These are phyloP conservation scores for Pilobolus umbonatus DNA, from an alignment of 192 early-diverging fungal genomes.

Conservation along the genomic window DNA sequence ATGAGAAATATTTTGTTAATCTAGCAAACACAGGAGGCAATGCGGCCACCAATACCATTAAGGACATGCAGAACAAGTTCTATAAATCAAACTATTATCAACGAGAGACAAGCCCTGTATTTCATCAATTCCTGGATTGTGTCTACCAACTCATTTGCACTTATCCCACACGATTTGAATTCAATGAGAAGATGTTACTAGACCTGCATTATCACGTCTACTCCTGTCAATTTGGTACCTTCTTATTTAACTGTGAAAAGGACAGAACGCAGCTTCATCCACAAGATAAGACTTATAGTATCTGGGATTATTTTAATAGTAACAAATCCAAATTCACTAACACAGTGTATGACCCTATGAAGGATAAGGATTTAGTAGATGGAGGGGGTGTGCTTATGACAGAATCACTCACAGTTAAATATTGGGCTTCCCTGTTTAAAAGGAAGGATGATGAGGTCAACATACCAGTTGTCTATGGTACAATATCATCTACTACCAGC, in stretches of 20 bases:
- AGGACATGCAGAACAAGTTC: constrained; percentile 55
- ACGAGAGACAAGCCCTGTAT: constrained; percentile 88
- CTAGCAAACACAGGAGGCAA: constrained; percentile 40
- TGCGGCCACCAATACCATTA: constrained; percentile 55
- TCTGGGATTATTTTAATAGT: constrained; percentile 80
- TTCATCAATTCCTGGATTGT: constrained; percentile 97
- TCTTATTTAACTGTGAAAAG: constrained; percentile 84
- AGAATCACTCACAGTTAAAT: constrained; percentile 55
- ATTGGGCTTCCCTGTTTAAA: constrained; percentile 70
- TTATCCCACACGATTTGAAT: constrained; percentile 90
- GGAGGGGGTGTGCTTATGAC: constrained; percentile 65
- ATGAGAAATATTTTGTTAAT: constrained; percentile 64
- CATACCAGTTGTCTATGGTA: constrained; percentile 4
- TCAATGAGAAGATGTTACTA: constrained; percentile 76
- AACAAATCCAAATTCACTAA: constrained; percentile 54
- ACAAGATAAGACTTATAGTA: constrained; percentile 36
- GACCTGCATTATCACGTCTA: constrained; percentile 83
- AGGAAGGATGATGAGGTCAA: constrained; percentile 54
- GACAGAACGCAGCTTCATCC: constrained; percentile 58
- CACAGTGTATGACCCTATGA: constrained; percentile 51
- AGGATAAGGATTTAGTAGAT: constrained; percentile 39
- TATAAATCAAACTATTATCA: constrained; percentile 55
- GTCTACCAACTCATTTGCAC: constrained; percentile 88
- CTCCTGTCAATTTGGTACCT: constrained; percentile 91
- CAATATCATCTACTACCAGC: not conserved